Evolutionary conservation across 2,329 filamentous ascomycete genomes (phyloP).

Genomic region (Trichoderma arundinaceum): DNA sequence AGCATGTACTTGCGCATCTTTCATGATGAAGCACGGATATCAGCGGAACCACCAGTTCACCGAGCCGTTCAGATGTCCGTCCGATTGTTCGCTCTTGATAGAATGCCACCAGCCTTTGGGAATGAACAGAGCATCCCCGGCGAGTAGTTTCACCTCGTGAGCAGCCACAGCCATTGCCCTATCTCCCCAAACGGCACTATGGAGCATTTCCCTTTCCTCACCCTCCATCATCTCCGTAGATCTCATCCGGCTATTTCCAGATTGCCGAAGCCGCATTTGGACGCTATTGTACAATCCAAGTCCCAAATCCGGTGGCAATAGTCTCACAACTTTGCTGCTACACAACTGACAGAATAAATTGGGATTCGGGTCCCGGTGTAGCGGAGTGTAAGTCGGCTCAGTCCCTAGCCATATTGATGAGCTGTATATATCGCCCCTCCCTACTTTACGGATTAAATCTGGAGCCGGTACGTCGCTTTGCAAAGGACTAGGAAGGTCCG

Average conservation of each 20-base stretch:
- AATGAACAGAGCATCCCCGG: constrained; percentile 55
- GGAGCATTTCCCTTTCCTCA: constrained; percentile 67
- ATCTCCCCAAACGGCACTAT: constrained; percentile 71
- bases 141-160: constrained; percentile 61
- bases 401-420: constrained; percentile 88
- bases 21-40: background rate
- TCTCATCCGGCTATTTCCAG: constrained; percentile 61
- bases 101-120: constrained; percentile 55
- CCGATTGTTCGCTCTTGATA: constrained; percentile 47
- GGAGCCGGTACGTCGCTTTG: constrained; percentile 72
- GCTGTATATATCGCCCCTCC: constrained; percentile 83
- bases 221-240: constrained; percentile 93
- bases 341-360: constrained; percentile 88
- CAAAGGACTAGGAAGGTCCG: constrained; percentile 67
- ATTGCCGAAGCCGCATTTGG: constrained; percentile 48
- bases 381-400: constrained; percentile 84
- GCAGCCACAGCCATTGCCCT: constrained; percentile 43
- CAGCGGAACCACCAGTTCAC: constrained; percentile 56
- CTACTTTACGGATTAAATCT: constrained; percentile 63
- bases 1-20: background rate
- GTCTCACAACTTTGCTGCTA: constrained; percentile 72
- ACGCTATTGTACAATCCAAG: constrained; percentile 64
- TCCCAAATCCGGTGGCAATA: constrained; percentile 70
- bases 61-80: constrained; percentile 49
- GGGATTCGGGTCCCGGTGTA: constrained; percentile 92